Base-by-base conservation (phyloP, 225 moss, liverwort and hornwort species). In the Polytrichum commune region DNA sequence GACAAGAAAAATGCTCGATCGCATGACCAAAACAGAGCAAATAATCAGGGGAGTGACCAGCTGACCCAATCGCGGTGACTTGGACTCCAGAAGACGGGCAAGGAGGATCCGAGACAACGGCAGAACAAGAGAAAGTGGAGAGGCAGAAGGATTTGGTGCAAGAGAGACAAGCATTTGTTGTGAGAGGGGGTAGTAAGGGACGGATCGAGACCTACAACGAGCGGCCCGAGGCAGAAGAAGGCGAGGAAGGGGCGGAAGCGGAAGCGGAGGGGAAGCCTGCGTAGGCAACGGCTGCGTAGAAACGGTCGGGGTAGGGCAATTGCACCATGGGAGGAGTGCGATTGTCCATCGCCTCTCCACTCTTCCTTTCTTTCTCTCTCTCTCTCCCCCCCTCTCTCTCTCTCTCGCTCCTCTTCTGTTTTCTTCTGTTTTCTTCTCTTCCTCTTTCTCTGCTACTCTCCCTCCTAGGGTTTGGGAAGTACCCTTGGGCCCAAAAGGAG, bases 221-320 rank as follows among this genome's bases (percentile, higher is more conserved):
- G 57, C 53, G 77, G 16, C 71, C 69, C 27, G 77, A 69, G 8
- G 69, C 62, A 9, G 77, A 70, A 28, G 73, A 33, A 5, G 83
- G 76, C 6, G 86, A 81, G 24, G 85, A 66, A 22, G 77, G 73
- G 10, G 80, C 38, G 46, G 85, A 77, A 53, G 83, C 38, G 13
- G 82, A 69, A 53, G 83, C 38, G 13, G 82, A 69, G 1, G 82
- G 29, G 65, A 96, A 90, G 2, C 96, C 96, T 20, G 87, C 87
- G 70, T 87, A 96, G 32, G 81, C 70, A 24, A 90, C 89, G 19
- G 93, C 93, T 30, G 90, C 86, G 56, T 86, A 79, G 74, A 96
- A 93, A 54, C 96, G 92, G 32, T 93, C 96, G 19, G 96, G 96
- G 70, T 96, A 96, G 23, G 93, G 82, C 19, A 96, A 77, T 75